Base-by-base conservation (phyloP, 306 rosid species). In the Lotus japonicus region DNA sequence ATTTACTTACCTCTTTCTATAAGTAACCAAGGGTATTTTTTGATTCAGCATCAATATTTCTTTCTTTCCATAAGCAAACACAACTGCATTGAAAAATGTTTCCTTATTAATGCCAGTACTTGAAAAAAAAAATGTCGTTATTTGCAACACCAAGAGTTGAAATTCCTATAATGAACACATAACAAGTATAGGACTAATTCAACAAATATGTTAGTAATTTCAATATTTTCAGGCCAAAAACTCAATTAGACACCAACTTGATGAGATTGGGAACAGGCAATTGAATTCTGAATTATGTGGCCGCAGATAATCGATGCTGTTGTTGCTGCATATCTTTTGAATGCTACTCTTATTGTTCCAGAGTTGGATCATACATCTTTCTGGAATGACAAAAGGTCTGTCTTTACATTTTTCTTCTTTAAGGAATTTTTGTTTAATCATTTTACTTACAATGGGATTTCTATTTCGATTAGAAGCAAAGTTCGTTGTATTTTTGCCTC, bases 331-430 rank as follows among this genome's bases (percentile, higher is more conserved):
- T 86, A 88, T 66, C 66, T 92, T 45, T 75, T 92, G 77, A 92
- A 92, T 71, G 97, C 97, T 68, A 92, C 97, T 36, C 92, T 92
- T 50, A 91, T 90, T 69, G 79, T 90, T 80, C 98, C 98, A n/a
- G 83, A 74, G 81, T 80, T 92, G 79, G 98, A 92, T 78, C 91
- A 88, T 77, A 69, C 83, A 35, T 92, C 98, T 12, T 92, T 80
- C 69, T 92, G 98, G 98, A 81, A 90, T 74, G 98, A 92, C 81
- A 64, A 61, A 13, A 92, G 97, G 98, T 88, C 15, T 52, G 85
- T 70, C 28, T 54, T 13, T 46, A 39, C 43, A 67, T 21, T n/a
- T n/a, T n/a, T n/a, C n/a, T n/a, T n/a, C n/a, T n/a, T n/a, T n/a
- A n/a, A n/a, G n/a, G n/a, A n/a, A n/a, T n/a, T n/a, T n/a, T n/a